Evolutionary conservation across 257 asterid species (phyloP).

Genomic region (Rhazya stricta): DNA sequence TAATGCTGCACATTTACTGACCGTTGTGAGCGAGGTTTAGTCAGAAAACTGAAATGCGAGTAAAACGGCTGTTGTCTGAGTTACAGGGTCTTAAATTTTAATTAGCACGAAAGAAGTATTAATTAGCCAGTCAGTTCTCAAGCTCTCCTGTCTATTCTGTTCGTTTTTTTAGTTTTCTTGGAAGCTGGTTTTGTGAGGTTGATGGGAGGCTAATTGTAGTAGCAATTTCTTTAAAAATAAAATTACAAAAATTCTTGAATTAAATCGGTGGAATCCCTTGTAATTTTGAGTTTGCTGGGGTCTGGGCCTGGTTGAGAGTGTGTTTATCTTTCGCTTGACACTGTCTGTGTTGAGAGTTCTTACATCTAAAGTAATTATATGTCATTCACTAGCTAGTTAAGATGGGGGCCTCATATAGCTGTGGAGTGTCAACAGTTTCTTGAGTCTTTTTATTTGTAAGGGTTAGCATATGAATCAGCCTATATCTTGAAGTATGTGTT

Average conservation of each 20-base stretch:
- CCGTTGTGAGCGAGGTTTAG: not conserved
- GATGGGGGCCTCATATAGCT: not conserved
- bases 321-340: not conserved
- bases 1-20: not conserved
- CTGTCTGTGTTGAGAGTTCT: not conserved
- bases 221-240: not conserved
- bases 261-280: not conserved
- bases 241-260: not conserved
- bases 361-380: not conserved
- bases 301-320: not conserved
- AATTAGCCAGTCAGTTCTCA: not conserved
- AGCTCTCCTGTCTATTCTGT: not conserved
- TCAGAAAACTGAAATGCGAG: not conserved
- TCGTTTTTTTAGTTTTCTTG: not conserved
- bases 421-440: not conserved
- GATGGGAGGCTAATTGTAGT: not conserved
- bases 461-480: not conserved
- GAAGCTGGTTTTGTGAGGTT: not conserved
- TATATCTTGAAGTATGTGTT: not conserved
- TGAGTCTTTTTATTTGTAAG: conserved; percentile 1
- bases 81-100: not conserved
- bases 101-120: not conserved
- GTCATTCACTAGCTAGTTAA: not conserved
- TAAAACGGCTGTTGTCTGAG: not conserved
- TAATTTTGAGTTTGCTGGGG: not conserved